These are phyloP conservation scores for Aspergillus bombycis DNA, from an alignment of 2,329 filamentous ascomycete species.

Conservation along the genomic window DNA sequence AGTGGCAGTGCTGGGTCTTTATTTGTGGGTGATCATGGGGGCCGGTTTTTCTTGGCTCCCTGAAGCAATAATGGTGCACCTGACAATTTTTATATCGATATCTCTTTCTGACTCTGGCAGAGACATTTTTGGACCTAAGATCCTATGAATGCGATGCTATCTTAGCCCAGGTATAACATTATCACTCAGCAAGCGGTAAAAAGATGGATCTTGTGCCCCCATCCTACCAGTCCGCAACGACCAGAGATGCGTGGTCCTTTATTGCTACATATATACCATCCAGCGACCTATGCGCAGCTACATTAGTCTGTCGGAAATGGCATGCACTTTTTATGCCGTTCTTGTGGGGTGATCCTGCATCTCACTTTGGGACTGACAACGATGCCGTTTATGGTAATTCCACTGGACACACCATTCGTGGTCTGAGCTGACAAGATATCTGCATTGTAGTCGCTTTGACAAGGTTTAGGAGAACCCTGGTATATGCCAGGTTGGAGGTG, in stretches of 20 bases:
- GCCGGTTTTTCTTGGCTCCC: not conserved
- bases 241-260: conserved; percentile 58
- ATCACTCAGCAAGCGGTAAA: conserved; percentile 1
- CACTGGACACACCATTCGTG: not conserved
- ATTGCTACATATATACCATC: conserved; percentile 61
- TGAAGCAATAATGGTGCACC: not conserved
- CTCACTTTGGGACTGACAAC: conserved; percentile 63
- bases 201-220: conserved; percentile 62
- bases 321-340: conserved; percentile 61
- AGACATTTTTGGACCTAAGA: not conserved
- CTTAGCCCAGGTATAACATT: not conserved
- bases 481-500: conserved; percentile 55
- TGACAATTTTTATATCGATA: not conserved
- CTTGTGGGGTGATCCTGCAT: conserved; percentile 65
- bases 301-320: conserved; percentile 61
- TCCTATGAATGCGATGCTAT: not conserved
- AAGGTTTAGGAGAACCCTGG: conserved; percentile 60
- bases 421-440: conserved; percentile 15
- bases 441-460: conserved; percentile 56
- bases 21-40: not conserved
- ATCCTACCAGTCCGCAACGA: conserved; percentile 61
- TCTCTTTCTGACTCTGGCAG: not conserved
- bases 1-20: not conserved
- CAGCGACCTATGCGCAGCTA: conserved; percentile 58
- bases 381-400: conserved; percentile 60